A percentile compares a stretch with the other conserved stretches of the same genome.
Evolutionary conservation across 164 flowering plant species (phyloP).

Genomic region (Tinospora cordifolia): DNA sequence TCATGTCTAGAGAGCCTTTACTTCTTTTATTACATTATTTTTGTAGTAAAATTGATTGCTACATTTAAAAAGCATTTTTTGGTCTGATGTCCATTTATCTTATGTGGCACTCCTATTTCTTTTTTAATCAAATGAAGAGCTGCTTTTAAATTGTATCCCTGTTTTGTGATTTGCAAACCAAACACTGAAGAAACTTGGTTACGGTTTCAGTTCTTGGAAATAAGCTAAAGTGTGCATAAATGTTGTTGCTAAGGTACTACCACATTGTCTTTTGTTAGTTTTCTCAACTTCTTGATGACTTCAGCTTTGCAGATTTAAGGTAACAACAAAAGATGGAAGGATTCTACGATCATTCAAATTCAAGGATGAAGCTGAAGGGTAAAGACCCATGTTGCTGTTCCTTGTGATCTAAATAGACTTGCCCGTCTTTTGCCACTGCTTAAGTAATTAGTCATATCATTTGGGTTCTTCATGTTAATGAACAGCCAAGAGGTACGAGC

Average conservation of each 20-base stretch:
- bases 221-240: no score
- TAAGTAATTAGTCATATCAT: neutral
- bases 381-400: neutral
- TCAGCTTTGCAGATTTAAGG: constrained; percentile 79
- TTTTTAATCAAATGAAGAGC: no score
- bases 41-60: no score
- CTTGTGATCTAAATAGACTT: neutral
- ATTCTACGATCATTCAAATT: constrained; percentile 73
- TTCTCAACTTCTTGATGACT: constrained; percentile 35
- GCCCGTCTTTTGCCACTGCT: neutral
- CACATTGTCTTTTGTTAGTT: neutral
- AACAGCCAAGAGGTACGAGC: constrained; percentile 92
- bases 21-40: no score
- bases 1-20: no score
- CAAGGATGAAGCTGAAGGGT: constrained; percentile 80
- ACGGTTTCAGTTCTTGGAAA: no score
- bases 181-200: neutral
- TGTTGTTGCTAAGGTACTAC: no score
- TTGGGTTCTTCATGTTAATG: neutral
- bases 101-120: no score
- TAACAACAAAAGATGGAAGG: constrained; percentile 72
- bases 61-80: no score
- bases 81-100: no score
- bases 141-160: no score
- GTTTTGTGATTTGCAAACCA: no score